phyloP scores from a whole-genome alignment of 306 rosid species.

The Senna siamea region DNA sequence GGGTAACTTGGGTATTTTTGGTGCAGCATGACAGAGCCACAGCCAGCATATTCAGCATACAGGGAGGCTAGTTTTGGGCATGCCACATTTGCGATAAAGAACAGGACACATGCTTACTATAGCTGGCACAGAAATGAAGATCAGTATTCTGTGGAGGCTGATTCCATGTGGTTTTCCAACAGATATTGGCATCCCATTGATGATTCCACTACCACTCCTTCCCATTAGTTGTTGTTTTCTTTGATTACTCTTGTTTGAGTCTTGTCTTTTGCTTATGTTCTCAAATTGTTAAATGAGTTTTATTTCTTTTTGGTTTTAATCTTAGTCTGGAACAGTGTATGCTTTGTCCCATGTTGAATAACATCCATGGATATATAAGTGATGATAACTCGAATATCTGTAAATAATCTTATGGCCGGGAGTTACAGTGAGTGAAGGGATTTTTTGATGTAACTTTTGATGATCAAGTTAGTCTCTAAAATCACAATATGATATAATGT shows the following conservation, averaged over 20 bases:
- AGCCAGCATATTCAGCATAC: constrained; percentile 78
- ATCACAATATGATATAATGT: too few species aligned
- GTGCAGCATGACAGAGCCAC: constrained; percentile 86
- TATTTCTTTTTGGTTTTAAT: background rate
- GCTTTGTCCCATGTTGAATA: too few species aligned
- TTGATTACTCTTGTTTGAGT: background rate
- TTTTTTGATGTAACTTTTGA: too few species aligned
- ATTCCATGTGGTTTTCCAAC: constrained; percentile 71
- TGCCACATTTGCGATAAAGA: constrained; percentile 77
- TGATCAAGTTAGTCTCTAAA: too few species aligned
- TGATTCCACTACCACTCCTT: constrained; percentile 49
- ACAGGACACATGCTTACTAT: constrained; percentile 78
- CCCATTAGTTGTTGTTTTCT: background rate
- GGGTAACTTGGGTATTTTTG: background rate
- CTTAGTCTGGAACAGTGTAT: background rate
- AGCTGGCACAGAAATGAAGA: constrained; percentile 87
- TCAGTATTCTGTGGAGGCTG: constrained; percentile 72
- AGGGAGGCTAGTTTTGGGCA: constrained; percentile 93
- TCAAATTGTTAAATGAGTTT: background rate
- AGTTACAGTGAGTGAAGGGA: too few species aligned
- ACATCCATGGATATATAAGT: too few species aligned
- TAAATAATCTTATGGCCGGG: too few species aligned
- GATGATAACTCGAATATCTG: too few species aligned
- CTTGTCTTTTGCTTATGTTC: background rate
- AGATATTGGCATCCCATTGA: constrained; percentile 65